Evolutionary conservation across 352 stramenopile species (phyloP).

Genomic region (Lagenidium sp.): DNA sequence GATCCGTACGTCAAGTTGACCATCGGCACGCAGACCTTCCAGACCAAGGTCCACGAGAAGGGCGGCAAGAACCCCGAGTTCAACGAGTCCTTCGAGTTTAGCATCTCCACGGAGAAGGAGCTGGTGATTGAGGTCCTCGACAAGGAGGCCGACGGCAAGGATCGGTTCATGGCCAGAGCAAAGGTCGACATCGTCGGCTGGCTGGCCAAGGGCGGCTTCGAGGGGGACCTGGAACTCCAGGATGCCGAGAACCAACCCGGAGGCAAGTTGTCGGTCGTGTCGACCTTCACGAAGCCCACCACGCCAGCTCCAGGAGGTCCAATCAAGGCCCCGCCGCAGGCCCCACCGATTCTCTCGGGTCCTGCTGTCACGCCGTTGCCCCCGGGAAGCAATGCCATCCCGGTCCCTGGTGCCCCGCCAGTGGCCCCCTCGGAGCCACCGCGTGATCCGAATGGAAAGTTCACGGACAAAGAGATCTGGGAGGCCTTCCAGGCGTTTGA

Average conservation of each 20-base stretch:
- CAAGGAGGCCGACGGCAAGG: constrained; percentile 84
- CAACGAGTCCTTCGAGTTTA: constrained; percentile 93
- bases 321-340: constrained; percentile 43
- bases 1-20: constrained; percentile 92
- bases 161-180: constrained; percentile 90
- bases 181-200: constrained; percentile 90
- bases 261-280: constrained; percentile 81
- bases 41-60: constrained; percentile 81
- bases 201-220: constrained; percentile 89
- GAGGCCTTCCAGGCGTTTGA: constrained; percentile 93
- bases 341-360: constrained; percentile 51
- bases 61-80: constrained; percentile 91
- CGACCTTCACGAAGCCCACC: constrained; percentile 80
- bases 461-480: constrained; percentile 94
- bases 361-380: constrained; percentile 51
- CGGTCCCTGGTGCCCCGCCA: constrained; percentile 33
- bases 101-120: constrained; percentile 93
- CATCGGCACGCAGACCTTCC: constrained; percentile 74
- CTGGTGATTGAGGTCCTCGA: constrained; percentile 89
- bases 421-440: constrained; percentile 60
- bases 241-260: constrained; percentile 70
- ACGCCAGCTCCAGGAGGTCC: constrained; percentile 16
- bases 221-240: constrained; percentile 87
- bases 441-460: constrained; percentile 91
- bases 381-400: constrained; percentile 42